These are phyloP conservation scores for Citeromyces nyonsensis DNA, from an alignment of 805 yeast genomes.

Conservation along the genomic window DNA sequence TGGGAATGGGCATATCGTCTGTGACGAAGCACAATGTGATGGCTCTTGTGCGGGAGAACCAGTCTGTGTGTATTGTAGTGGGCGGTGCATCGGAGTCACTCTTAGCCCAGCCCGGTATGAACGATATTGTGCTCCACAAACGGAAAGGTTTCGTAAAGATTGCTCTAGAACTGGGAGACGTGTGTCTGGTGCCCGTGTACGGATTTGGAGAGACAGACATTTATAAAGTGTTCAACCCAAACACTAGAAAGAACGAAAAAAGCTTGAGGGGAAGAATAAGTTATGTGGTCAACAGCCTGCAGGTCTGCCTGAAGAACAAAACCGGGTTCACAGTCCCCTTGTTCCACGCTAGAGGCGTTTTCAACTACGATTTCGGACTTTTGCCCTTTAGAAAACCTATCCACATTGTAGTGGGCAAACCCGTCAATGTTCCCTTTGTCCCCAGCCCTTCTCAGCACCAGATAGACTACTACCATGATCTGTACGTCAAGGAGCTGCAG, in stretches of 20 bases:
- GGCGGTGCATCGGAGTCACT: conserved; percentile 95
- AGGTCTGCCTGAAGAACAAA: conserved; percentile 52
- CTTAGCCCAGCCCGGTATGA: conserved; percentile 43
- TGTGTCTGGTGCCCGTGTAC: conserved; percentile 71
- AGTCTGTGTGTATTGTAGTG: conserved; percentile 76
- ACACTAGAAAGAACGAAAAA: conserved; percentile 4
- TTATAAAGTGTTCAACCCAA: conserved; percentile 23
- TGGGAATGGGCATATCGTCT: conserved; percentile 71
- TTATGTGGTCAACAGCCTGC: conserved; percentile 25
- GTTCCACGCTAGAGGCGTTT: conserved; percentile 83
- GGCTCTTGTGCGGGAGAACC: conserved; percentile 43
- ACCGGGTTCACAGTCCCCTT: conserved; percentile 83
- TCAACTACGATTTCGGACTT: conserved; percentile 84
- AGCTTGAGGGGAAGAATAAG: conserved; percentile 8
- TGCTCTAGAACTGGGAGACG: conserved; percentile 70
- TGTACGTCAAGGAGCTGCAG: conserved; percentile 51
- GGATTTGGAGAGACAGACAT: conserved; percentile 80
- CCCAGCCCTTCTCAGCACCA: conserved; percentile 25
- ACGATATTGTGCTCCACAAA: conserved; percentile 55
- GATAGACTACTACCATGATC: conserved; percentile 54
- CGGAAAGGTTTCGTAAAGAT: conserved; percentile 82
- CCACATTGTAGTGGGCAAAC: conserved; percentile 58
- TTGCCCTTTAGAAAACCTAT: conserved; percentile 77
- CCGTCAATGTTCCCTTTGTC: conserved; percentile 40
- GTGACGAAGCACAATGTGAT: conserved; percentile 65